Evolutionary conservation across 2,329 filamentous ascomycete genomes (phyloP).

Genomic region (Fusarium subtropicale): DNA sequence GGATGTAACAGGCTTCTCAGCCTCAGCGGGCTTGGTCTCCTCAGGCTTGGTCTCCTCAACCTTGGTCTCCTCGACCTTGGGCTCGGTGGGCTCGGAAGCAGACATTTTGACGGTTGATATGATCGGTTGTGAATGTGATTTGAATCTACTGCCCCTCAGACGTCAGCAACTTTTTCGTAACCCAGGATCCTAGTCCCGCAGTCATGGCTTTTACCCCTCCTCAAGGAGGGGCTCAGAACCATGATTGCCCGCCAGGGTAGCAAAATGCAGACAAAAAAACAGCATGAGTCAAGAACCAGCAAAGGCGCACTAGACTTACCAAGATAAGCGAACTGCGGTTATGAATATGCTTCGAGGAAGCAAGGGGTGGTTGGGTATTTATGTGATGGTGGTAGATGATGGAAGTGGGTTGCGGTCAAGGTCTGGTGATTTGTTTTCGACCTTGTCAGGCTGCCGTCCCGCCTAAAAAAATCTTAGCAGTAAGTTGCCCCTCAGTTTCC

Average conservation of each 20-base stretch:
- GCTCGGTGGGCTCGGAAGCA: constrained; percentile 63
- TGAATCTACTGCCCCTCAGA: constrained; percentile 31
- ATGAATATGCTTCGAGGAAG: constrained; percentile 22
- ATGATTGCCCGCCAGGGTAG: constrained; percentile 24
- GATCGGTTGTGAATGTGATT: constrained; percentile 24
- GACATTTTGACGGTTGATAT: constrained; percentile 56
- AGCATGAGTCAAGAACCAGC: neutral
- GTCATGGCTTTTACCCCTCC: constrained; percentile 42
- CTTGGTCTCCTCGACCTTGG: constrained; percentile 65
- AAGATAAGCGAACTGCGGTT: constrained; percentile 34
- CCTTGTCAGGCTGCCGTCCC: constrained; percentile 41
- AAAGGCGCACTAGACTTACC: constrained; percentile 28
- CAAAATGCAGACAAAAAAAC: constrained; percentile 1
- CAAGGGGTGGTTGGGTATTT: constrained; percentile 16
- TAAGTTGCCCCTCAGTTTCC: constrained; percentile 44
- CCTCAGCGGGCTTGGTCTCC: constrained; percentile 45
- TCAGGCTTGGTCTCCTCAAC: constrained; percentile 48
- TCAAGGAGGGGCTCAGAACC: constrained; percentile 36
- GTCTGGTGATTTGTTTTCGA: constrained; percentile 48
- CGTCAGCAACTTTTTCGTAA: constrained; percentile 32
- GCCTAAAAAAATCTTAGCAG: constrained; percentile 32
- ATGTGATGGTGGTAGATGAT: constrained; percentile 34
- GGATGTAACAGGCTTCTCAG: constrained; percentile 61
- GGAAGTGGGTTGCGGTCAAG: constrained; percentile 41
- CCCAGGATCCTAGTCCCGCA: constrained; percentile 29